phyloP scores from a whole-genome alignment of 306 rosid genomes.

The Mucuna pruriens region DNA sequence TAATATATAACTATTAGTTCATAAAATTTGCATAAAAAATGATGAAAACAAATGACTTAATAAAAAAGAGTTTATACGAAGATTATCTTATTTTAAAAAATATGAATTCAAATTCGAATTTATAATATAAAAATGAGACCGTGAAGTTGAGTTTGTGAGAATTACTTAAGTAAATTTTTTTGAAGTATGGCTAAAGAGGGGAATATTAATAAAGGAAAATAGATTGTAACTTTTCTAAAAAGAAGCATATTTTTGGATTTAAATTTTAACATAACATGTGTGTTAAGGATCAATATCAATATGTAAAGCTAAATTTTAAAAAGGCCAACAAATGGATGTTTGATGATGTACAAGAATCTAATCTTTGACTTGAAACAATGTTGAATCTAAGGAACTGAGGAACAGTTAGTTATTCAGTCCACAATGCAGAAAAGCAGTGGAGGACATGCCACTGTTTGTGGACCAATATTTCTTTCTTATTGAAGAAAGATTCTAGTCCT shows the following conservation, averaged over 20 bases:
- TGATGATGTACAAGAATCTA: conserved; percentile 32
- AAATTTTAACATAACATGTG: neutral
- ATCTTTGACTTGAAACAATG: conserved; percentile 31
- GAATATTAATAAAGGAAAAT: neutral
- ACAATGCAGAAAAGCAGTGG: conserved; percentile 13
- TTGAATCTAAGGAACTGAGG: conserved; percentile 16
- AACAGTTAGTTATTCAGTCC: neutral
- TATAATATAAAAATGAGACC: neutral
- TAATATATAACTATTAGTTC: neutral
- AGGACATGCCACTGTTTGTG: neutral
- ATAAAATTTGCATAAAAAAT: neutral
- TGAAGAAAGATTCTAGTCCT: conserved; percentile 19
- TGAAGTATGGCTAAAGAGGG: no score
- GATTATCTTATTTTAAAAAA: neutral
- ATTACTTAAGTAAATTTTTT: neutral
- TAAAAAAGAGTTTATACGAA: neutral
- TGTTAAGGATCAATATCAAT: neutral
- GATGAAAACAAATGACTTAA: neutral
- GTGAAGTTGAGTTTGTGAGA: neutral
- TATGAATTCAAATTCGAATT: neutral
- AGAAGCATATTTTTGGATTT: neutral
- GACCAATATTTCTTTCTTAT: conserved; percentile 4
- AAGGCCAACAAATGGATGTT: neutral
- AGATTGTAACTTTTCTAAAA: neutral
- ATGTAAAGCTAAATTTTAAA: neutral